A percentile compares a stretch with the other conserved stretches of the same genome.
Evolutionary conservation across 169 alveolate genomes (phyloP).

Genomic region (Plasmodium fragile): DNA sequence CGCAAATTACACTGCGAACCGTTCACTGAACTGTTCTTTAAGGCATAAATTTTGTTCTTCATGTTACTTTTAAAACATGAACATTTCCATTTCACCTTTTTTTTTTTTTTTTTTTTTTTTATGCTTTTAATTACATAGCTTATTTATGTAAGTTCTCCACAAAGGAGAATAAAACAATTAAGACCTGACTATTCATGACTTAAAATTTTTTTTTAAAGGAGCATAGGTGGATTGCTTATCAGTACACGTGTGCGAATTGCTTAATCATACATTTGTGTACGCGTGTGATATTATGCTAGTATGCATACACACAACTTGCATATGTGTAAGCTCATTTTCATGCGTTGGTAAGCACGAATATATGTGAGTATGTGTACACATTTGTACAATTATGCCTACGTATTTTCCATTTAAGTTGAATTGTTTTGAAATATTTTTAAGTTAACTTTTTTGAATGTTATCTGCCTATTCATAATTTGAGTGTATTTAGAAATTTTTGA

Average conservation of each 20-base stretch:
- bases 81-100: neutral
- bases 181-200: conserved; percentile 20
- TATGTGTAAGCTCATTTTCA: neutral
- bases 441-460: neutral
- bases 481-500: conserved; percentile 12
- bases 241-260: neutral
- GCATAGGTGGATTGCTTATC: neutral
- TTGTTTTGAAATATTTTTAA: neutral
- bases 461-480: conserved; percentile 1
- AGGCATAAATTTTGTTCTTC: conserved; percentile 27
- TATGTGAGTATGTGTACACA: neutral
- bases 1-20: conserved; percentile 2
- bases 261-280: neutral
- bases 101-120: neutral
- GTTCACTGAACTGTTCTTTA: conserved; percentile 16
- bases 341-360: neutral
- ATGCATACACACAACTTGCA: conserved; percentile 7
- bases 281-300: neutral
- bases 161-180: neutral
- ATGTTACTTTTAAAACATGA: neutral
- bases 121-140: neutral
- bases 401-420: neutral
- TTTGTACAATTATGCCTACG: conserved; percentile 4
- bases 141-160: neutral
- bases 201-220: neutral